These are phyloP conservation scores for Penicillium roqueforti DNA, from an alignment of 495 filamentous ascomycete species.

Conservation along the genomic window DNA sequence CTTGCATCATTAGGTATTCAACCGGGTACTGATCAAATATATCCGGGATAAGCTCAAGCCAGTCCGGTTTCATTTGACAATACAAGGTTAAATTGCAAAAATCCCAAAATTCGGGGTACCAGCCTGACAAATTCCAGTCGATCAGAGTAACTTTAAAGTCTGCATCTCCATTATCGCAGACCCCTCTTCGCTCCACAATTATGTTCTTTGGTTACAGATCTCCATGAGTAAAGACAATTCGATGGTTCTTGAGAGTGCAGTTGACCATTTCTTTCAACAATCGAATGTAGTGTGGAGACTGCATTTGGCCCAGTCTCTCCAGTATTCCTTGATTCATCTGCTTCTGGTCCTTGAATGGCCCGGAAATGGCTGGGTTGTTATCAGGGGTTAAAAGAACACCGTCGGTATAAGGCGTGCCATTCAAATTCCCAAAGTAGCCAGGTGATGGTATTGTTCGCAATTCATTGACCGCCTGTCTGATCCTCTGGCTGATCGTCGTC, in stretches of 20 bases:
- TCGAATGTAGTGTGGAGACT: constrained; percentile 6
- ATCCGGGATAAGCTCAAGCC: constrained; percentile 21
- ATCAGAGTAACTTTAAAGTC: constrained; percentile 35
- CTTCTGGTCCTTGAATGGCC: neutral
- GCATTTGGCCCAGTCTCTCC: neutral
- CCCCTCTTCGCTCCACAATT: constrained; percentile 20
- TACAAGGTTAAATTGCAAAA: constrained; percentile 31
- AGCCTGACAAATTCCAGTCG: constrained; percentile 48
- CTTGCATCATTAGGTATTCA: no score
- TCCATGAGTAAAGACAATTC: constrained; percentile 27
- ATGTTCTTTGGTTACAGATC: constrained; percentile 36
- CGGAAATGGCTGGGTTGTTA: constrained; percentile 2
- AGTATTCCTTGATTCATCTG: constrained; percentile 10
- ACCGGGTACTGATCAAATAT: constrained; percentile 20
- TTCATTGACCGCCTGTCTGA: neutral
- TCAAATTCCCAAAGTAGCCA: neutral
- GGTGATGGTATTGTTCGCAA: neutral
- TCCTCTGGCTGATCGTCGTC: neutral
- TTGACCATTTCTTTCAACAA: constrained; percentile 17
- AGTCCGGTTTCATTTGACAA: constrained; percentile 19
- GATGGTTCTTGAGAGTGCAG: constrained; percentile 17
- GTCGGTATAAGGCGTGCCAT: neutral
- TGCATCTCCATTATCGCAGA: neutral
- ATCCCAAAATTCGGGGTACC: constrained; percentile 50
- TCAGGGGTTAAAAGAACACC: neutral